phyloP scores from a whole-genome alignment of 192 early-diverging fungal species.

The Backusella australiensis region DNA sequence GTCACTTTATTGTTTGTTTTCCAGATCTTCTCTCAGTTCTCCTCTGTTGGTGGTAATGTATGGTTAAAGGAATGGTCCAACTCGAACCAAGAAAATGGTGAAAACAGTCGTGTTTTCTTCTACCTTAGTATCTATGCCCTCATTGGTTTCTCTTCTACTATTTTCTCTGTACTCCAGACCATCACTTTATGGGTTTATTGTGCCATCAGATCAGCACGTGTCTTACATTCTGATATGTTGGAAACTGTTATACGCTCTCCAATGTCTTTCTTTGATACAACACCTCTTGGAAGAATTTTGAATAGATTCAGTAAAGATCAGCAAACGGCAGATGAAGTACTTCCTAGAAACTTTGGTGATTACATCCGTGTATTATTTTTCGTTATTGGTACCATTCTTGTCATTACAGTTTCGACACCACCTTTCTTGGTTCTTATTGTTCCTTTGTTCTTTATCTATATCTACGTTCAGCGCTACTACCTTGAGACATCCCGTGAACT shows the following conservation, averaged over 20 bases:
- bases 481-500: slow-evolving; percentile 72
- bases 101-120: slow-evolving; percentile 43
- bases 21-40: slow-evolving; percentile 52
- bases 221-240: slow-evolving; percentile 76
- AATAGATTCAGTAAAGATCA: slow-evolving; percentile 94
- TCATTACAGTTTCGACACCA: slow-evolving; percentile 45
- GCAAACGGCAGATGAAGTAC: slow-evolving; percentile 72
- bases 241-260: slow-evolving; percentile 64
- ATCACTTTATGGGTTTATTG: slow-evolving; percentile 78
- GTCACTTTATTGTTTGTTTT: slow-evolving; percentile 60
- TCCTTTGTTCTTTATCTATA: slow-evolving; percentile 45
- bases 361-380: slow-evolving; percentile 45
- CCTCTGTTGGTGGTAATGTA: slow-evolving; percentile 58
- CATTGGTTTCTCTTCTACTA: slow-evolving; percentile 67
- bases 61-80: slow-evolving; percentile 79
- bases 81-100: slow-evolving; percentile 44
- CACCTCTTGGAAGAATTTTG: slow-evolving; percentile 82
- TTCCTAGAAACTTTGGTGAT: slow-evolving; percentile 53
- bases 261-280: slow-evolving; percentile 77
- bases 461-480: slow-evolving; percentile 58
- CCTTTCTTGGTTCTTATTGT: slow-evolving; percentile 48
- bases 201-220: slow-evolving; percentile 74
- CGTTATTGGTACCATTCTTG: slow-evolving; percentile 45
- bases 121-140: slow-evolving; percentile 80
- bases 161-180: slow-evolving; percentile 64